These are phyloP conservation scores for Tympanopsis confertula DNA, from an alignment of 2,329 filamentous ascomycete genomes.

Conservation along the genomic window DNA sequence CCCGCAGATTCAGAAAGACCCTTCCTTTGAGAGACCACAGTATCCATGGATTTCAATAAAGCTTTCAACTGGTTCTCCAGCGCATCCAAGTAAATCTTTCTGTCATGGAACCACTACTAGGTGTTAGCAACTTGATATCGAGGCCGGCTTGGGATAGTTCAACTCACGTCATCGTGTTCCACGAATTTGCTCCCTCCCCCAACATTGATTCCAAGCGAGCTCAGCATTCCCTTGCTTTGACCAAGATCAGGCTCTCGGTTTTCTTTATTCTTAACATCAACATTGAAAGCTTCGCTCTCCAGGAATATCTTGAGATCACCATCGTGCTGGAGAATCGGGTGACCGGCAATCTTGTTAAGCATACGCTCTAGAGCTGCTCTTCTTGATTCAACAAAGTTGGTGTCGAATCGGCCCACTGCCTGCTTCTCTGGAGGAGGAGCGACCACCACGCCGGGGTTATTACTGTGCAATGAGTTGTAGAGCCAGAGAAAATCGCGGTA, in stretches of 20 bases:
- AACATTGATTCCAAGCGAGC: constrained; percentile 68
- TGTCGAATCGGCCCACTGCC: constrained; percentile 88
- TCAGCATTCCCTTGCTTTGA: constrained; percentile 89
- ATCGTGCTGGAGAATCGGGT: constrained; percentile 85
- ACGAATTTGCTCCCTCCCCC: constrained; percentile 80
- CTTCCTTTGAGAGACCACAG: constrained; percentile 83
- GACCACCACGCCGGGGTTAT: constrained; percentile 88
- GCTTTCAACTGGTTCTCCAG: constrained; percentile 84
- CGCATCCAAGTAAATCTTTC: constrained; percentile 85
- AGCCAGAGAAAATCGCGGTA: constrained; percentile 98
- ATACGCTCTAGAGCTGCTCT: constrained; percentile 89
- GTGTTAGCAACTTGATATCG: not conserved
- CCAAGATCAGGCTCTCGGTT: constrained; percentile 73
- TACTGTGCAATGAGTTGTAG: constrained; percentile 85
- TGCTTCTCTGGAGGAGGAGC: constrained; percentile 97
- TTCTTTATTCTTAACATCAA: constrained; percentile 97
- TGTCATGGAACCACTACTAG: constrained; percentile 86
- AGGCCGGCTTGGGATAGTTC: constrained; percentile 1
- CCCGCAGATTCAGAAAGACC: constrained; percentile 84
- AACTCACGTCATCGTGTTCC: constrained; percentile 83
- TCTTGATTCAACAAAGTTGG: constrained; percentile 88
- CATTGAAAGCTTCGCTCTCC: constrained; percentile 89
- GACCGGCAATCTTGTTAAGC: constrained; percentile 88
- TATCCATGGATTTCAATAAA: constrained; percentile 85
- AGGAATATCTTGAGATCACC: constrained; percentile 90